These are phyloP conservation scores for Hemileccinum impolitum DNA, from an alignment of 768 basidiomycete species.

Conservation along the genomic window DNA sequence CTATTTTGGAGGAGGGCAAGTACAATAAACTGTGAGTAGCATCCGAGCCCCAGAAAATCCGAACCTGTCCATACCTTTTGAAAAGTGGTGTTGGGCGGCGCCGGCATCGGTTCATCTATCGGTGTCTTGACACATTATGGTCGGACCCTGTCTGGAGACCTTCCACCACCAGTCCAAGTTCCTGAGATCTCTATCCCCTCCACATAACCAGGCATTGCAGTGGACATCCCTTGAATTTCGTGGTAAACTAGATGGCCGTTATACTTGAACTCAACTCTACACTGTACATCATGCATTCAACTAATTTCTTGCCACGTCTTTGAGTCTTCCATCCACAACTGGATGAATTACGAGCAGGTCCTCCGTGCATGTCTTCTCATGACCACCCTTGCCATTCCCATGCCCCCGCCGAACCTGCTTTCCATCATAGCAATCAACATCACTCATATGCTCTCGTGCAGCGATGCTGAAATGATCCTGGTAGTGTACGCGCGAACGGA, in stretches of 20 bases:
- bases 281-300: slow-evolving; percentile 9
- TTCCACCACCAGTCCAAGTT: slow-evolving; percentile 39
- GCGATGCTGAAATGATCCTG: slow-evolving; percentile 57
- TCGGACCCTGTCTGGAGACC: slow-evolving; percentile 52
- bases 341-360: slow-evolving; percentile 61
- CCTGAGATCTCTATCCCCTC: slow-evolving; percentile 28
- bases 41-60: background rate
- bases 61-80: background rate
- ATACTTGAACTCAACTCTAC: slow-evolving; percentile 9
- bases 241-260: background rate
- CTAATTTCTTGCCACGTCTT: slow-evolving; percentile 43
- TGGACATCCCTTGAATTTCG: background rate
- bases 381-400: slow-evolving; percentile 12
- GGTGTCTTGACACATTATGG: slow-evolving; percentile 59
- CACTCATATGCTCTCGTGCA: slow-evolving; percentile 71
- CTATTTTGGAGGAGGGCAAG: slow-evolving; percentile 69
- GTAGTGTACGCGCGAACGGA: slow-evolving; percentile 53
- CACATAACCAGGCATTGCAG: background rate
- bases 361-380: slow-evolving; percentile 29
- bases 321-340: slow-evolving; percentile 62
- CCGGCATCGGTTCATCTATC: slow-evolving; percentile 59
- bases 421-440: slow-evolving; percentile 73
- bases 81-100: slow-evolving; percentile 69
- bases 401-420: slow-evolving; percentile 38
- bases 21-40: slow-evolving; percentile 53